These are phyloP conservation scores for Pseudopyricularia cyperi DNA, from an alignment of 2,329 filamentous ascomycete genomes.

Conservation along the genomic window DNA sequence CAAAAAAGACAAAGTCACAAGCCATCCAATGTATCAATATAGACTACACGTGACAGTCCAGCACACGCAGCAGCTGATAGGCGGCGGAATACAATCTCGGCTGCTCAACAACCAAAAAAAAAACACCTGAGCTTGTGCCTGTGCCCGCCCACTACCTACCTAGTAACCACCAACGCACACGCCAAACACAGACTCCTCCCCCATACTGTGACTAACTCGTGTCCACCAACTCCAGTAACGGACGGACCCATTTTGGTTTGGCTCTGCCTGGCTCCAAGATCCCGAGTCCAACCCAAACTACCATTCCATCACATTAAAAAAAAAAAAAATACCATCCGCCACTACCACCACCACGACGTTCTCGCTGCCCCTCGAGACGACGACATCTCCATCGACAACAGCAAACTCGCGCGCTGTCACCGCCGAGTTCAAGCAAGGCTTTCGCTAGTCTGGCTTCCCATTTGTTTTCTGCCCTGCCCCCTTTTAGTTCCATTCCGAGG, in stretches of 20 bases:
- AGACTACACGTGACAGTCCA: too few species aligned
- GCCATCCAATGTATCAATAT: too few species aligned
- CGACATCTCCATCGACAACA: background rate
- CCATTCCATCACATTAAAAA: background rate
- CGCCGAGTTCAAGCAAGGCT: conserved; percentile 2
- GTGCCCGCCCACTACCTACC: too few species aligned
- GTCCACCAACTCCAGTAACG: background rate
- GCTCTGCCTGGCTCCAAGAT: background rate
- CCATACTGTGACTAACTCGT: too few species aligned
- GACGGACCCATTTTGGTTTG: conserved; percentile 3
- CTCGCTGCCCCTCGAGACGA: background rate
- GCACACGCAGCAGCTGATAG: too few species aligned
- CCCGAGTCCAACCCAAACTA: conserved; percentile 1
- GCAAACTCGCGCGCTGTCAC: background rate
- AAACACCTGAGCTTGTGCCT: too few species aligned
- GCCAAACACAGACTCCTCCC: too few species aligned
- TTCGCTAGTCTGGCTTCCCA: conserved; percentile 3
- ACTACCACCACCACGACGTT: conserved; percentile 1
- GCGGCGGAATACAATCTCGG: too few species aligned
- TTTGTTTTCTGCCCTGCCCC: background rate
- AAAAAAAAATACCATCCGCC: conserved; percentile 1
- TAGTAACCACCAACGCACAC: too few species aligned
- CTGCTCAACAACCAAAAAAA: too few species aligned
- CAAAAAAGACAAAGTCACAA: too few species aligned
- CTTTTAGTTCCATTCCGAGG: background rate